These are phyloP conservation scores for Lipomyces mesembrius DNA, from an alignment of 805 yeast species.

Conservation along the genomic window DNA sequence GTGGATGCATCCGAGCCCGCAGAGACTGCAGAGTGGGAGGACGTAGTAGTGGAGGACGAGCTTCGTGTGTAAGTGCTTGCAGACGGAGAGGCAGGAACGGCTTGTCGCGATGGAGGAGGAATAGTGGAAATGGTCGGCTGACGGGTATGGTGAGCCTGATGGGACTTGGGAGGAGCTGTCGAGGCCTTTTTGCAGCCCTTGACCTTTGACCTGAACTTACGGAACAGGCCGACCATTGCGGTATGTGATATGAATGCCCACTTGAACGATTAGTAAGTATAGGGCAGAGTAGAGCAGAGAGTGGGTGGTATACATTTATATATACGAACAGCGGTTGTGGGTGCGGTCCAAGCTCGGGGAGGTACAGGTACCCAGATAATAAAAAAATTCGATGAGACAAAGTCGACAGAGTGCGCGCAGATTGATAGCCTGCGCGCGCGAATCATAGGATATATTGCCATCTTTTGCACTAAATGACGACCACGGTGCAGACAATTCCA, in stretches of 20 bases:
- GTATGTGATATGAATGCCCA: neutral
- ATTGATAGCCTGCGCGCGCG: too few relatives aligned
- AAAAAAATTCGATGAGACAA: too few relatives aligned
- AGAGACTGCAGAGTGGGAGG: slow-evolving; percentile 6
- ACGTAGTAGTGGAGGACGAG: slow-evolving; percentile 16
- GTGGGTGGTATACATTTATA: neutral
- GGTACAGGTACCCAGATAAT: too few relatives aligned
- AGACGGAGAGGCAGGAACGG: neutral
- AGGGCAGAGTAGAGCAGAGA: neutral
- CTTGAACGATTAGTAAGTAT: neutral
- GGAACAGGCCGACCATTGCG: neutral
- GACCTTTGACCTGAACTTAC: neutral
- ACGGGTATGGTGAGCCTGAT: neutral
- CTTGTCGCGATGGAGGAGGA: neutral
- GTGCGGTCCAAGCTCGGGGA: too few relatives aligned
- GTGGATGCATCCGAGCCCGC: slow-evolving; percentile 10
- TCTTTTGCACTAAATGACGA: too few relatives aligned
- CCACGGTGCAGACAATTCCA: too few relatives aligned
- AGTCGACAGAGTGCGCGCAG: too few relatives aligned
- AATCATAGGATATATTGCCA: neutral
- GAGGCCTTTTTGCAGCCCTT: neutral
- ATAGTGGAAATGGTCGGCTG: neutral
- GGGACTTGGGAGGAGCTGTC: neutral
- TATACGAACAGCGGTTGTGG: neutral
- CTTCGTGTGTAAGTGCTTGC: neutral